Evolutionary conservation across 345 rosid genomes (phyloP), one percentile per base, ranked within the genome.

Genomic region (Jatropha curcas): DNA sequence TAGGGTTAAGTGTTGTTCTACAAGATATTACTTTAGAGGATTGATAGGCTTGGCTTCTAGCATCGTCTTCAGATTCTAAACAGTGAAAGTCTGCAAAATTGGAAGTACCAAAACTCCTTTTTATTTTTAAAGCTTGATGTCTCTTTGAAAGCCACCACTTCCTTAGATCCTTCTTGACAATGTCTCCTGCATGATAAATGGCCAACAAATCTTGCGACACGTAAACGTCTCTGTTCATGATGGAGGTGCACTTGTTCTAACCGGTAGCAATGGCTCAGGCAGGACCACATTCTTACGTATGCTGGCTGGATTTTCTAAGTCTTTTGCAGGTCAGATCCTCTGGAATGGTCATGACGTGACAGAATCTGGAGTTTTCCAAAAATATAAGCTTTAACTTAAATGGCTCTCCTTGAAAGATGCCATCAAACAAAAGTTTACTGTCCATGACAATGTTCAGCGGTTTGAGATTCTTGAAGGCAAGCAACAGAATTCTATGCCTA

Each of bases 121-220:
- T 59, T 58, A 27, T 50, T n/a, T 31, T 6, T 20, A 31, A 16
- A 41, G 43, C 61, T 58, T 16, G 24, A 78, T 93, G 97, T 76
- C 91, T 80, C 74, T 86, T 10, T 60, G 86, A 45, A 88, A 77
- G 66, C 88, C 91, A 1, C 95, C 88, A 17, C 79, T 80, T 55
- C 96, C 97, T 67, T 84, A 91, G 45, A 84, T 92, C 27, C 85
- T 94, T 64, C 97, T 94, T 7, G 86, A 88, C 74, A 91, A 90
- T n/a, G 97, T 94, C 52, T 90, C n/a, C 0, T 94, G 98, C 81
- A 94, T 92, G 97, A 89, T 97, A 85, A 94, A 90, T 74, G 95
- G 91, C 0, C 95, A 89, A n/a, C 95, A 90, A 76, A 88, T 94
- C 65, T 70, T n/a, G 75, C 81, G 88, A 3, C 90, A 94, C 34